These are phyloP conservation scores for Pichia kluyveri DNA, from an alignment of 805 yeast genomes.

Conservation along the genomic window DNA sequence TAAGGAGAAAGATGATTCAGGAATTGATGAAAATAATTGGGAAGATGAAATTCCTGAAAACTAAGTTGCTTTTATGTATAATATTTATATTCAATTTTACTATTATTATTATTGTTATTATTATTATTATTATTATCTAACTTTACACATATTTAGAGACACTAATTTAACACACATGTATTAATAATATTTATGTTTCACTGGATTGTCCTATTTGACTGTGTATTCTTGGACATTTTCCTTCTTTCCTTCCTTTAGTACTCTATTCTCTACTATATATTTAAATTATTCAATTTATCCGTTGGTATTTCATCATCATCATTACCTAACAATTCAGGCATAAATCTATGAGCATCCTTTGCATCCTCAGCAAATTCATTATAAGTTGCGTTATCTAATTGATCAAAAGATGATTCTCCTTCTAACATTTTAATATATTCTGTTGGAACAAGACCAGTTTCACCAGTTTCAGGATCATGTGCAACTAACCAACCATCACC, in stretches of 20 bases:
- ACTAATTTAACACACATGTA: not conserved
- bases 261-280: conserved; percentile 1
- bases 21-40: conserved; percentile 39
- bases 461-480: conserved; percentile 62
- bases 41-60: conserved; percentile 34
- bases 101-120: not conserved
- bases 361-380: conserved; percentile 22
- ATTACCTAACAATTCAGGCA: conserved; percentile 10
- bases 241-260: too few relatives aligned
- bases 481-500: conserved; percentile 99
- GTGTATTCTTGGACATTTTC: not conserved
- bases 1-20: conserved; percentile 28
- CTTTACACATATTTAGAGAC: not conserved
- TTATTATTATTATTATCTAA: not conserved
- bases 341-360: conserved; percentile 20
- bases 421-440: conserved; percentile 61
- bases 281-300: conserved; percentile 2
- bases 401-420: not conserved
- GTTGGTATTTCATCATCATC: conserved; percentile 7
- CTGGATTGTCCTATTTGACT: not conserved
- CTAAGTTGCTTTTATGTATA: not conserved
- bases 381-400: conserved; percentile 16
- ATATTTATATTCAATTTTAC: too few relatives aligned
- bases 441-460: conserved; percentile 90
- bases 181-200: too few relatives aligned